phyloP scores from a whole-genome alignment of 2,329 filamentous ascomycete genomes.

The Xylaria sp. region DNA sequence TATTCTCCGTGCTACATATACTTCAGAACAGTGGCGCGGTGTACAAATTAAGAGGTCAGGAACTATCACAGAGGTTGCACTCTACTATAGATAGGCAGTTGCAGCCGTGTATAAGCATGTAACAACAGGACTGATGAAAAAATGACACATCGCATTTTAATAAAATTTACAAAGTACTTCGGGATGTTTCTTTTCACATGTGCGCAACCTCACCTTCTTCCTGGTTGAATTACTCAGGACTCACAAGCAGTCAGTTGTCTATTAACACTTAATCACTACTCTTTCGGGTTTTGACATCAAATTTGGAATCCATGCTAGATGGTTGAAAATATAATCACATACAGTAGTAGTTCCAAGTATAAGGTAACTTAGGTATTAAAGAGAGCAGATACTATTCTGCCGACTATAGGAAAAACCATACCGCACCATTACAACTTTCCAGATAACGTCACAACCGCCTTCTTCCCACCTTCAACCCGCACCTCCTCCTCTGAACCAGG shows the following conservation, averaged over 20 bases:
- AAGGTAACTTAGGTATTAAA: neutral
- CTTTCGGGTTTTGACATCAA: too few species aligned
- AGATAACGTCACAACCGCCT: constrained; percentile 17
- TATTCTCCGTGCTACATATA: constrained; percentile 13
- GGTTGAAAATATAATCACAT: neutral
- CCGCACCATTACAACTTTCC: neutral
- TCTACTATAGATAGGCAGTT: constrained; percentile 6
- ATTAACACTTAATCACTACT: too few species aligned
- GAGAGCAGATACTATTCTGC: neutral
- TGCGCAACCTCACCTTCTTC: neutral
- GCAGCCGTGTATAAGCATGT: constrained; percentile 34
- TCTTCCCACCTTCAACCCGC: constrained; percentile 32
- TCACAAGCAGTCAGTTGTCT: neutral
- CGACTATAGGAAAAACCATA: neutral
- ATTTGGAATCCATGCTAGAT: too few species aligned
- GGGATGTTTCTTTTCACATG: neutral
- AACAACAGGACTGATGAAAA: constrained; percentile 35
- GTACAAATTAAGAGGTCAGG: constrained; percentile 18
- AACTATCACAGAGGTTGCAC: constrained; percentile 9
- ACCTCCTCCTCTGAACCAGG: constrained; percentile 27
- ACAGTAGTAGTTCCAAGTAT: neutral
- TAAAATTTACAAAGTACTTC: neutral
- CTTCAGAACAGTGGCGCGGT: constrained; percentile 13
- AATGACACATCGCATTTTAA: constrained; percentile 26
- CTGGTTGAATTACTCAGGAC: neutral